Base-by-base conservation (phyloP, 768 basidiomycete species). In the Dioszegia aurantiaca region DNA sequence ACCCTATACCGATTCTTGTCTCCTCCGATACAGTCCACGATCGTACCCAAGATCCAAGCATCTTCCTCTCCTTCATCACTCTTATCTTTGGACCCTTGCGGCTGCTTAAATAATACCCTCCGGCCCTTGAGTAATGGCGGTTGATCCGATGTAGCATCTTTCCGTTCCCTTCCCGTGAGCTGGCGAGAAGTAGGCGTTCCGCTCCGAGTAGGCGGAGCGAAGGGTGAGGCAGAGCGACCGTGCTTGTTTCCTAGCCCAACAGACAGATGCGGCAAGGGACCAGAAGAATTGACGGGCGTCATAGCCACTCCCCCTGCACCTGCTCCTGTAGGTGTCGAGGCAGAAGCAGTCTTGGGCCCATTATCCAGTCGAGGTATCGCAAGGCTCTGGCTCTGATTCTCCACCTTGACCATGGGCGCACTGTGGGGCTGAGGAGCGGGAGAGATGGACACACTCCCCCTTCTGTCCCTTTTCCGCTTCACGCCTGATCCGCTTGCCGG, bases 1-100 rank as follows among this genome's bases (percentile, higher is more conserved):
- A 80, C 78, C 9, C 70, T 71, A 56, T 80, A 80, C 43, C 77
- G 73, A 65, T 69, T 76, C 72, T 72, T 76, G 58, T 79, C 79
- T 24, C 62, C 62, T 2, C 60, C 53, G 19, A 78, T 64, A 60
- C 67, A 75, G 24, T 48, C 55, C 27, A 74, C 62, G 26, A 80
- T 63, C n/a, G 65, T 64, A 1, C 78, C 78, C 51, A 79, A 57
- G 48, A 80, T 80, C 77, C 77, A 80, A 4, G 68, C 74, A 10
- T 73, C 72, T 31, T 65, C 71, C n/a, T 54, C 56, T 0, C 26
- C 53, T 0, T 56, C 63, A 28, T 27, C 57, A 47, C 42, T 52
- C 37, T 43, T 58, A 33, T 31, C 53, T 51, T 31, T 42, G 27
- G 74, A 74, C 49, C 65, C 58, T 41, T 64, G 69, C 64, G 74